These are phyloP conservation scores for Backusella australiensis DNA, from an alignment of 192 early-diverging fungal genomes.

Conservation along the genomic window DNA sequence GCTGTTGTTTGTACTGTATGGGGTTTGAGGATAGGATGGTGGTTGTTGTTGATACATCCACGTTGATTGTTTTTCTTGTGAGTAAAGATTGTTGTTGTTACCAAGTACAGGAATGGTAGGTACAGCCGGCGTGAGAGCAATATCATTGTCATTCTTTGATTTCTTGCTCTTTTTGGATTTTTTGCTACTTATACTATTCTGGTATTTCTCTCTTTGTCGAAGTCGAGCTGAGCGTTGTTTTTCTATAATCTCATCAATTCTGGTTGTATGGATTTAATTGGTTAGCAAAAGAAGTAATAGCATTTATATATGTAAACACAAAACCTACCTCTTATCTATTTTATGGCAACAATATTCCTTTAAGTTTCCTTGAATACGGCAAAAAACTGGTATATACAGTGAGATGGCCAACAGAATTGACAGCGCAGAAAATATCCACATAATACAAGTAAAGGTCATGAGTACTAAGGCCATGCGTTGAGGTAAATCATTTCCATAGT, in stretches of 20 bases:
- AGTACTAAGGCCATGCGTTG: slow-evolving; percentile 26
- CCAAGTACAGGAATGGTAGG: slow-evolving; percentile 7
- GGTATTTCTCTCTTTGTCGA: slow-evolving; percentile 4
- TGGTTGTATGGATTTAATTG: not conserved
- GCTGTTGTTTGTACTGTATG: not conserved
- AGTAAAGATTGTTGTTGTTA: not conserved
- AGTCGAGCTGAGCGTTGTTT: slow-evolving; percentile 13
- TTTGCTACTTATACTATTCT: slow-evolving; percentile 1
- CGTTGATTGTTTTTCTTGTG: not conserved
- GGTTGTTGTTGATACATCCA: slow-evolving; percentile 1
- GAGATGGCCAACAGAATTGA: slow-evolving; percentile 58
- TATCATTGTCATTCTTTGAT: not conserved
- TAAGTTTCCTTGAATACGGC: slow-evolving; percentile 78
- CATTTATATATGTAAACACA: not conserved
- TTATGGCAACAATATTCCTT: slow-evolving; percentile 90
- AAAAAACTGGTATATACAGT: slow-evolving; percentile 77
- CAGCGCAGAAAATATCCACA: slow-evolving; percentile 58
- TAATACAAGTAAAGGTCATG: slow-evolving; percentile 62
- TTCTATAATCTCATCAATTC: slow-evolving; percentile 19
- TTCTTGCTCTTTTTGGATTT: slow-evolving; percentile 4
- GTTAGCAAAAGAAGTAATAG: not conserved
- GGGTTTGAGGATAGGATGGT: not conserved
- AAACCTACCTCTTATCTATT: slow-evolving; percentile 76
- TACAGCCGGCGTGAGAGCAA: not conserved
- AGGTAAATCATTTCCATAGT: slow-evolving; percentile 29